Percentiles rank a stretch among this genome's conserved stretches.
Conservation (phyloP, 306 rosid genomes). For the Styphnolobium japonicum region DNA sequence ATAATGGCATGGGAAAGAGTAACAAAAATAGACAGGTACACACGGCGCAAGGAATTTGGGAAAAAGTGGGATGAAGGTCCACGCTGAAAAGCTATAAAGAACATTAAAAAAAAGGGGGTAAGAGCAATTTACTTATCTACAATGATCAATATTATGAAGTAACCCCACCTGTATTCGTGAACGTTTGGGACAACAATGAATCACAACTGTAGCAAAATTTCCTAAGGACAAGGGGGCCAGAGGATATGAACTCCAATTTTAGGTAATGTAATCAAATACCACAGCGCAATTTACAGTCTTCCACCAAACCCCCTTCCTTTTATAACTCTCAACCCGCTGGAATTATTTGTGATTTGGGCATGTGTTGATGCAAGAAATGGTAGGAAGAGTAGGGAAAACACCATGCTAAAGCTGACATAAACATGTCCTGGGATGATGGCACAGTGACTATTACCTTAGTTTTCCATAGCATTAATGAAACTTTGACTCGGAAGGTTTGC, state of each 20-base stretch:
- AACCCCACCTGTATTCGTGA: not conserved
- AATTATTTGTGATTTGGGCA: conserved; percentile 21
- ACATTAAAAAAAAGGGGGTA: not conserved
- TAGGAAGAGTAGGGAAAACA: conserved; percentile 3
- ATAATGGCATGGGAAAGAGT: not conserved
- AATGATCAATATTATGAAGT: conserved; percentile 16
- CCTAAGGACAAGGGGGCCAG: not conserved
- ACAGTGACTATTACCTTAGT: not conserved
- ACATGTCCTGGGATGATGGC: conserved; percentile 25
- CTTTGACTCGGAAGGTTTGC: conserved; percentile 52
- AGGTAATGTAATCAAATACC: conserved; percentile 14
- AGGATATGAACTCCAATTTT: conserved; percentile 17
- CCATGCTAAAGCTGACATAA: conserved; percentile 20
- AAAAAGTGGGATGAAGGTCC: not conserved
- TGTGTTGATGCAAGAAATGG: conserved; percentile 21
- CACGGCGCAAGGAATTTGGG: too few relatives aligned
- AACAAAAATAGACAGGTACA: too few relatives aligned
- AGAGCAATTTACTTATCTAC: conserved; percentile 24
- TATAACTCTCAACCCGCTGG: not conserved
- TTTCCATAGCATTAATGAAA: conserved; percentile 35
- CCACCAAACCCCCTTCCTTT: conserved; percentile 17
- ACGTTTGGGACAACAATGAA: conserved; percentile 22
- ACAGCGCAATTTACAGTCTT: conserved; percentile 20
- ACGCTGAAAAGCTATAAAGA: not conserved
- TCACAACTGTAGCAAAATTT: conserved; percentile 12